These are phyloP conservation scores for Suhomyces panamericanus DNA, from an alignment of 1,139 yeast species.

Conservation along the genomic window DNA sequence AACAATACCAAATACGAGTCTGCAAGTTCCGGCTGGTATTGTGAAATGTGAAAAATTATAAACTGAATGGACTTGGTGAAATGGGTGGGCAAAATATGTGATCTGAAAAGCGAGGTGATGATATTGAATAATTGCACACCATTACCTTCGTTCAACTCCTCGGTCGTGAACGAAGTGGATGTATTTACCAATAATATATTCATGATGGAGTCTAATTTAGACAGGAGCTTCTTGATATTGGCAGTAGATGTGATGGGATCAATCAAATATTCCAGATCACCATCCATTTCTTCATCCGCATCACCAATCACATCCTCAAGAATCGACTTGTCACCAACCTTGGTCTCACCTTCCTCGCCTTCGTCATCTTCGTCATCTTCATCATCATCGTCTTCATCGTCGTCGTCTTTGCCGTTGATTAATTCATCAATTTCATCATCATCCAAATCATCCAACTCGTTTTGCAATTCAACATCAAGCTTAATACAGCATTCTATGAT, in stretches of 20 bases:
- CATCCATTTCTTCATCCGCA: conserved; percentile 30
- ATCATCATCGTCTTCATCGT: conserved; percentile 29
- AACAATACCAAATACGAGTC: conserved; percentile 83
- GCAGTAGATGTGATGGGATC: conserved; percentile 48
- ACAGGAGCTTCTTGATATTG: conserved; percentile 56
- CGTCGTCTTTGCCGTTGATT: conserved; percentile 53
- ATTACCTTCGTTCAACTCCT: conserved; percentile 56
- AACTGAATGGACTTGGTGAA: conserved; percentile 90
- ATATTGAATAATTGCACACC: conserved; percentile 78
- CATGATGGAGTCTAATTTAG: conserved; percentile 71
- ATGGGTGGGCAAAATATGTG: conserved; percentile 87
- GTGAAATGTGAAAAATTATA: conserved; percentile 77
- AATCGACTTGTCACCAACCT: conserved; percentile 24
- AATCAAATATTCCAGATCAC: conserved; percentile 42
- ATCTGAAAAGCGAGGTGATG: conserved; percentile 71
- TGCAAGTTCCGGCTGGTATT: conserved; percentile 75
- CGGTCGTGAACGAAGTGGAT: conserved; percentile 48
- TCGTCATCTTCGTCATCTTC: conserved; percentile 28
- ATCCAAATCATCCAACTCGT: conserved; percentile 75
- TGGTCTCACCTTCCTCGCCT: conserved; percentile 19
- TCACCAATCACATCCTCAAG: conserved; percentile 22
- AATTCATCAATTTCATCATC: conserved; percentile 75
- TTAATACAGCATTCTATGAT: conserved; percentile 79
- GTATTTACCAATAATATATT: conserved; percentile 55
- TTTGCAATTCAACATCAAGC: conserved; percentile 91